These are phyloP conservation scores for Nigrospora sphaerica DNA, from an alignment of 2,329 filamentous ascomycete genomes.

Conservation along the genomic window DNA sequence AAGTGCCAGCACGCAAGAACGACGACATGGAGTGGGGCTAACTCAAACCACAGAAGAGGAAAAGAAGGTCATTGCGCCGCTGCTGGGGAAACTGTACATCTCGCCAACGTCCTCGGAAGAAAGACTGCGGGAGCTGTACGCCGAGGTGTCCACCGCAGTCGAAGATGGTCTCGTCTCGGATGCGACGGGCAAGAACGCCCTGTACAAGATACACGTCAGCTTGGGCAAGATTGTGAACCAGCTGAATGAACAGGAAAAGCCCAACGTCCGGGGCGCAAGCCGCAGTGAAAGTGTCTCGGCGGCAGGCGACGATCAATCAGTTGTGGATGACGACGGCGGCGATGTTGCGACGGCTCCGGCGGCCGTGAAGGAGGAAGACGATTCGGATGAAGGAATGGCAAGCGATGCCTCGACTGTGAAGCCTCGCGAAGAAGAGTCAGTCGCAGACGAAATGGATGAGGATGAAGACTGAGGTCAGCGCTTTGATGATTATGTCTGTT, in stretches of 20 bases:
- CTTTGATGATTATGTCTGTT: too few species aligned
- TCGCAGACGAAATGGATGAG: too few species aligned
- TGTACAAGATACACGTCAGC: slow-evolving; percentile 62
- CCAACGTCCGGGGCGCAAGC: slow-evolving; percentile 25
- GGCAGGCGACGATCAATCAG: slow-evolving; percentile 7
- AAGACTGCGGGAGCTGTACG: slow-evolving; percentile 51
- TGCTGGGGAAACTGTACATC: slow-evolving; percentile 79
- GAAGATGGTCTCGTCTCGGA: slow-evolving; percentile 54
- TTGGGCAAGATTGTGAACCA: slow-evolving; percentile 61
- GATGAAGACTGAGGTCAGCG: too few species aligned
- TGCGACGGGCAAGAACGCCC: slow-evolving; percentile 53
- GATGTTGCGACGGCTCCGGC: not conserved
- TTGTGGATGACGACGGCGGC: not conserved
- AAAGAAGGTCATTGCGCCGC: slow-evolving; percentile 69
- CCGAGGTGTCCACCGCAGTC: slow-evolving; percentile 53
- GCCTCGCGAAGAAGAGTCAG: too few species aligned
- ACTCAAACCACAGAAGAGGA: slow-evolving; percentile 59
- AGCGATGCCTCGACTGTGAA: not conserved
- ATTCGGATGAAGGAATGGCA: not conserved
- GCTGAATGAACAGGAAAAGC: slow-evolving; percentile 24
- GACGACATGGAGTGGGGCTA: not conserved
- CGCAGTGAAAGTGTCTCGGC: slow-evolving; percentile 32
- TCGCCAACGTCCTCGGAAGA: slow-evolving; percentile 56
- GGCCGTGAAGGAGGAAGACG: not conserved
- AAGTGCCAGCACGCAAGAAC: slow-evolving; percentile 27